phyloP scores from a whole-genome alignment of 2,329 filamentous ascomycete species.

The Neonectria coccinea region DNA sequence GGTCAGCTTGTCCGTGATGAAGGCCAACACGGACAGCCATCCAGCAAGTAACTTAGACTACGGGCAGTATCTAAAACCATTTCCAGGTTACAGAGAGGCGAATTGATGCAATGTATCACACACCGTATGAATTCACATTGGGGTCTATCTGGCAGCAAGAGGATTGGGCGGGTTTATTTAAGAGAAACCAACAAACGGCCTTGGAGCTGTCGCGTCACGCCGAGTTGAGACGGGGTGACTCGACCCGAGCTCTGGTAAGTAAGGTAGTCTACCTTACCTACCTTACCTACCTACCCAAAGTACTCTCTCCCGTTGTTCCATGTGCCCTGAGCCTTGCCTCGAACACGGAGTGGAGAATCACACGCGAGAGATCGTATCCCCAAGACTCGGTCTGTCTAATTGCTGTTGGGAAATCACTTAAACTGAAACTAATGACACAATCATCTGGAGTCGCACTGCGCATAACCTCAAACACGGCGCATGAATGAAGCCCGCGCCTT shows the following conservation, averaged over 20 bases:
- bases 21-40: neutral
- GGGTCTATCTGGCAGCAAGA: neutral
- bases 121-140: neutral
- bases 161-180: neutral
- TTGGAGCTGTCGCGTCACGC: neutral
- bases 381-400: neutral
- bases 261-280: no score
- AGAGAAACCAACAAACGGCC: neutral
- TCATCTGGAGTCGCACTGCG: conserved; percentile 21
- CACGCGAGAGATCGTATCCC: neutral
- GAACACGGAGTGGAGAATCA: neutral
- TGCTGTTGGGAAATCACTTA: conserved; percentile 4
- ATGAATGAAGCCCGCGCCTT: conserved; percentile 21
- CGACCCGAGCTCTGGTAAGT: conserved; percentile 7
- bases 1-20: neutral
- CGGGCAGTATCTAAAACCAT: neutral
- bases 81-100: no score
- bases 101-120: neutral
- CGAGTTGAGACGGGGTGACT: conserved; percentile 1
- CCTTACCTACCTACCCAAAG: no score
- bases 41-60: no score
- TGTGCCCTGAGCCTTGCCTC: neutral
- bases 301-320: neutral
- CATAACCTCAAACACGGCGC: conserved; percentile 21
- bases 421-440: conserved; percentile 2